Percentiles rank a stretch among this genome's conserved stretches.
These are phyloP conservation scores for Helicosporidium sp. DNA, from an alignment of 139 green algal genomes.

Conservation along the genomic window DNA sequence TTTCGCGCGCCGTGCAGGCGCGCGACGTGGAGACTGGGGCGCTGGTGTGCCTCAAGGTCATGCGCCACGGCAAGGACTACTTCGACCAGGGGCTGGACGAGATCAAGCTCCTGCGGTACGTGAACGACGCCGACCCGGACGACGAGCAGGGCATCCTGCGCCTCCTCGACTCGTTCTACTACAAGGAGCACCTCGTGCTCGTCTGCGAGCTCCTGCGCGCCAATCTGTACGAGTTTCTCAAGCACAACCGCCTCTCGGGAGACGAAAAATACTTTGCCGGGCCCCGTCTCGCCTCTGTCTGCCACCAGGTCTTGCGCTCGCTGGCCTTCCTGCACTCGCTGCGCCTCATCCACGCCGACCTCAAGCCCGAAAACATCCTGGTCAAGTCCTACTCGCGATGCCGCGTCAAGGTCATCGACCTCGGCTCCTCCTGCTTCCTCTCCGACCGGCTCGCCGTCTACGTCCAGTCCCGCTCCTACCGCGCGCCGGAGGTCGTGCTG, in stretches of 20 bases:
- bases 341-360: slow-evolving; percentile 77
- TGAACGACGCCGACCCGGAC: slow-evolving; percentile 67
- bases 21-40: slow-evolving; percentile 65
- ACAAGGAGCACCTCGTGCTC: slow-evolving; percentile 91
- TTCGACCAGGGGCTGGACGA: slow-evolving; percentile 92
- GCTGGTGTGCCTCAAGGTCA: slow-evolving; percentile 90
- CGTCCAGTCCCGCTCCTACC: slow-evolving; percentile 80
- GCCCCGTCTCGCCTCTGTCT: slow-evolving; percentile 62
- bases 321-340: slow-evolving; percentile 80
- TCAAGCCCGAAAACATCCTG: slow-evolving; percentile 97
- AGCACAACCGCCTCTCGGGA: slow-evolving; percentile 70
- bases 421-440: slow-evolving; percentile 79
- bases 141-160: slow-evolving; percentile 73
- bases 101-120: slow-evolving; percentile 79
- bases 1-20: slow-evolving; percentile 82
- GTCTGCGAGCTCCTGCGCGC: slow-evolving; percentile 85
- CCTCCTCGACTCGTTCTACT: slow-evolving; percentile 94
- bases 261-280: slow-evolving; percentile 71
- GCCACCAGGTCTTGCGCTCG: slow-evolving; percentile 50
- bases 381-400: slow-evolving; percentile 63
- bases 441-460: slow-evolving; percentile 80
- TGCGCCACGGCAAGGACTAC: slow-evolving; percentile 95
- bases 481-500: slow-evolving; percentile 85
- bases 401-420: slow-evolving; percentile 82
- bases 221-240: slow-evolving; percentile 96